Evolutionary conservation across 2,329 filamentous ascomycete species (phyloP).

Genomic region (Exophiala oligosperma): DNA sequence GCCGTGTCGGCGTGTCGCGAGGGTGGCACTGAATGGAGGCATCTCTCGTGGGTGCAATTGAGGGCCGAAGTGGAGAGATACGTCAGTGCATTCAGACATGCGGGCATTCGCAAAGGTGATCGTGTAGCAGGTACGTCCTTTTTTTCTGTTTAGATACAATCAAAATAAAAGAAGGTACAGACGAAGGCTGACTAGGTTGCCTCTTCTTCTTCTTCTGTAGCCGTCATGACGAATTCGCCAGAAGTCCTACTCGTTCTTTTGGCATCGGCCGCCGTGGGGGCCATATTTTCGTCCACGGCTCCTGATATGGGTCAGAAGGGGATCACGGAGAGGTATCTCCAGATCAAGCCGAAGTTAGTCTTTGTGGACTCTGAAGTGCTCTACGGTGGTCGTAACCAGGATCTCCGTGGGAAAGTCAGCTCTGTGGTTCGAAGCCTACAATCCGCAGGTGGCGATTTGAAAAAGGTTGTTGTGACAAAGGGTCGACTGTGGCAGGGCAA

Average conservation of each 20-base stretch:
- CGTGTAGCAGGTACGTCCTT: background rate
- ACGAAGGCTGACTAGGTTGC: constrained; percentile 28
- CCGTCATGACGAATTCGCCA: constrained; percentile 45
- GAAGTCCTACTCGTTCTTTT: constrained; percentile 45
- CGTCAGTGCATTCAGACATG: constrained; percentile 38
- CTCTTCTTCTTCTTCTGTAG: constrained; percentile 32
- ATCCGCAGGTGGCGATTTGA: background rate
- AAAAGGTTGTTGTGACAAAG: background rate
- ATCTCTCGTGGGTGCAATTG: background rate
- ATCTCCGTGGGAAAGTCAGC: background rate
- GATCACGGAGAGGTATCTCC: constrained; percentile 39
- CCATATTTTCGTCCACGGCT: constrained; percentile 47
- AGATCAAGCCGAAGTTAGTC: constrained; percentile 42
- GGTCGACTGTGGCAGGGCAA: background rate
- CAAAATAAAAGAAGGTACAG: background rate
- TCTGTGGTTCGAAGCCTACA: background rate
- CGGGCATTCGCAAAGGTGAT: background rate
- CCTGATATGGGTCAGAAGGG: constrained; percentile 44
- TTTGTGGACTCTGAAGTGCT: constrained; percentile 36
- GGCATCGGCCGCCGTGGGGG: constrained; percentile 43
- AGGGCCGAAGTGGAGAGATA: constrained; percentile 16
- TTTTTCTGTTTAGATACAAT: no score
- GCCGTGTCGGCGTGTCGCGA: constrained; percentile 45
- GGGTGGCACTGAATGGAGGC: constrained; percentile 33
- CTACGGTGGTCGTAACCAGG: background rate